These are phyloP conservation scores for Apostasia shenzhenica DNA, from an alignment of 106 monocot genomes.

Conservation along the genomic window DNA sequence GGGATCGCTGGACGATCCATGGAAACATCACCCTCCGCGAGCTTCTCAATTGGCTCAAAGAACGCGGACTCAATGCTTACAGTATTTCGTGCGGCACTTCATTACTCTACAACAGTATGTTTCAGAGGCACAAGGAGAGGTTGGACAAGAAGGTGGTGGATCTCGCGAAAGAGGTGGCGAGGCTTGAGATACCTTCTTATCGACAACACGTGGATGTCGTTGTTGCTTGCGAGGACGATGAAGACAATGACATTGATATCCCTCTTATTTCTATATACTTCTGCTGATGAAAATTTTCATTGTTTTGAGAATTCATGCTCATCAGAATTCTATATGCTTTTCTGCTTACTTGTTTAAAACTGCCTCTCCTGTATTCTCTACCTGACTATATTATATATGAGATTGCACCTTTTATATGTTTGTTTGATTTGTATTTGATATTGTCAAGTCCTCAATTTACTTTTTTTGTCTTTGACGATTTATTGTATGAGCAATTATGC, in stretches of 20 bases:
- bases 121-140: slow-evolving; percentile 44
- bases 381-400: no score
- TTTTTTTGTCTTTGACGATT: no score
- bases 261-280: slow-evolving; percentile 30
- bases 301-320: no score
- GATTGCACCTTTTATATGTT: no score
- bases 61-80: slow-evolving; percentile 46
- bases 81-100: slow-evolving; percentile 53
- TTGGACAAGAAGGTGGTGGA: slow-evolving; percentile 53
- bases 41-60: slow-evolving; percentile 59
- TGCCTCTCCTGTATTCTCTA: no score
- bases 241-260: slow-evolving; percentile 36
- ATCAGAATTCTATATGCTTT: no score
- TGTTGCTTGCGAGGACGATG: slow-evolving; percentile 59
- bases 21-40: slow-evolving; percentile 47
- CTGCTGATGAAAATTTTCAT: neutral
- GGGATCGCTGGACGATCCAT: slow-evolving; percentile 39
- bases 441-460: no score
- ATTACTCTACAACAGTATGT: slow-evolving; percentile 51
- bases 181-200: slow-evolving; percentile 36
- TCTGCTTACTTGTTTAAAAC: no score
- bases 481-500: no score
- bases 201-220: slow-evolving; percentile 43
- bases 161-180: slow-evolving; percentile 51
- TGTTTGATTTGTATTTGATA: no score